A percentile compares a stretch with the other conserved stretches of the same genome.
phyloP scores from a whole-genome alignment of 169 alveolate genomes.

The Cyclospora cayetanensis region DNA sequence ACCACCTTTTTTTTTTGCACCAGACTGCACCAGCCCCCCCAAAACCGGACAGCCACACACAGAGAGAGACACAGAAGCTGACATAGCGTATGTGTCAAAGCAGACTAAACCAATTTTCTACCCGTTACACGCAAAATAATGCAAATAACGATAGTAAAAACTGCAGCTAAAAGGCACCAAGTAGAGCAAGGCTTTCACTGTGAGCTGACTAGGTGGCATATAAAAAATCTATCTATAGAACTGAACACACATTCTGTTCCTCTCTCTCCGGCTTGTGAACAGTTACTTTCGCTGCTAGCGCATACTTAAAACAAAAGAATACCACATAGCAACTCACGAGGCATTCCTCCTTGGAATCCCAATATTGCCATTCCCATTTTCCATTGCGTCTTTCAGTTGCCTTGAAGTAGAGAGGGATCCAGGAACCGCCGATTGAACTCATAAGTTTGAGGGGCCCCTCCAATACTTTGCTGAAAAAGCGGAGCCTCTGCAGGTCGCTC shows the following conservation, averaged over 20 bases:
- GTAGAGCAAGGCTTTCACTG: too few species aligned
- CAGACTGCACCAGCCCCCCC: conserved; percentile 44
- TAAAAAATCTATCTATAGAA: too few species aligned
- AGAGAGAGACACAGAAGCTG: not conserved
- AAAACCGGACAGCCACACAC: too few species aligned
- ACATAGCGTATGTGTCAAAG: not conserved
- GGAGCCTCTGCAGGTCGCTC: conserved; percentile 58
- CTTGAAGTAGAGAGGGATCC: conserved; percentile 63
- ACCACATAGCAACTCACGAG: conserved; percentile 37
- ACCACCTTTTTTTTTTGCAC: conserved; percentile 19
- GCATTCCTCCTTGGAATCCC: conserved; percentile 70
- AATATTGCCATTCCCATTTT: conserved; percentile 74
- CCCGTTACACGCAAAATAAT: not conserved
- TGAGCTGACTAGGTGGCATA: too few species aligned
- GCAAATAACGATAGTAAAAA: not conserved
- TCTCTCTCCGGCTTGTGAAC: too few species aligned
- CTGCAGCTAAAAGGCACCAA: not conserved
- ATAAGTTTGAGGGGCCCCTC: conserved; percentile 70
- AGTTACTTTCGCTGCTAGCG: too few species aligned
- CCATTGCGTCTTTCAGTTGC: conserved; percentile 58
- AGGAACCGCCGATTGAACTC: conserved; percentile 49
- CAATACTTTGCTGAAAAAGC: conserved; percentile 60
- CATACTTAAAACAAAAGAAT: too few species aligned
- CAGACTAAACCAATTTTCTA: not conserved
- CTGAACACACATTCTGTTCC: too few species aligned